These are phyloP conservation scores for Penicillium occitanis DNA, from an alignment of 2,329 filamentous ascomycete species.

Conservation along the genomic window DNA sequence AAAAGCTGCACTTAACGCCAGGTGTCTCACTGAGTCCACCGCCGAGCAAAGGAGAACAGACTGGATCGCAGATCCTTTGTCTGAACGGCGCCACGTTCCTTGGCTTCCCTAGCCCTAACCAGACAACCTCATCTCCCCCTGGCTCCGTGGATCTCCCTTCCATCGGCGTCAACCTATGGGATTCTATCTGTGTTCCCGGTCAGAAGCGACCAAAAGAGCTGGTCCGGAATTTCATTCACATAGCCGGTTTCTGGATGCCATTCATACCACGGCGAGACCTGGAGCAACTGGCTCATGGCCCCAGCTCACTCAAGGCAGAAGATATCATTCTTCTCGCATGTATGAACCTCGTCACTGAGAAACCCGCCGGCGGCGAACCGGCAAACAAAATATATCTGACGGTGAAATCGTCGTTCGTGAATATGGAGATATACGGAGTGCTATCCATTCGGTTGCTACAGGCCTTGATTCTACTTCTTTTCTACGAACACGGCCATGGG, in stretches of 20 bases:
- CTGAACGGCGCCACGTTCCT: neutral
- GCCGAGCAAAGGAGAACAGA: neutral
- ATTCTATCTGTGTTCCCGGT: neutral
- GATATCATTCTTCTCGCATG: neutral
- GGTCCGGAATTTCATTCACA: neutral
- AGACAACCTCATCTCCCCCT: neutral
- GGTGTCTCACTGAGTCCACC: neutral
- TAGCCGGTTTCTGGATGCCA: neutral
- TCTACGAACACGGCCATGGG: slow-evolving; percentile 52
- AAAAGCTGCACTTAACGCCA: neutral
- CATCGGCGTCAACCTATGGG: neutral
- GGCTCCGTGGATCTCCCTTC: neutral
- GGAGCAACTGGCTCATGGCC: neutral
- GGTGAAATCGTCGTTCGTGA: neutral
- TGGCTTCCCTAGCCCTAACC: neutral
- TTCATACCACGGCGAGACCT: neutral
- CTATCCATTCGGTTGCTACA: slow-evolving; percentile 49
- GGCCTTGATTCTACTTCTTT: slow-evolving; percentile 47
- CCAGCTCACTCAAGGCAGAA: neutral
- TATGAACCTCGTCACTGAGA: neutral
- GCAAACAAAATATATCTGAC: neutral
- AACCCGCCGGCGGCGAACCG: neutral
- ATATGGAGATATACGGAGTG: slow-evolving; percentile 33
- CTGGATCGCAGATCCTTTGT: neutral
- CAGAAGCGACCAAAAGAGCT: neutral